Conservation (phyloP, 768 basidiomycete genomes). For the Naganishia vishniacii region DNA sequence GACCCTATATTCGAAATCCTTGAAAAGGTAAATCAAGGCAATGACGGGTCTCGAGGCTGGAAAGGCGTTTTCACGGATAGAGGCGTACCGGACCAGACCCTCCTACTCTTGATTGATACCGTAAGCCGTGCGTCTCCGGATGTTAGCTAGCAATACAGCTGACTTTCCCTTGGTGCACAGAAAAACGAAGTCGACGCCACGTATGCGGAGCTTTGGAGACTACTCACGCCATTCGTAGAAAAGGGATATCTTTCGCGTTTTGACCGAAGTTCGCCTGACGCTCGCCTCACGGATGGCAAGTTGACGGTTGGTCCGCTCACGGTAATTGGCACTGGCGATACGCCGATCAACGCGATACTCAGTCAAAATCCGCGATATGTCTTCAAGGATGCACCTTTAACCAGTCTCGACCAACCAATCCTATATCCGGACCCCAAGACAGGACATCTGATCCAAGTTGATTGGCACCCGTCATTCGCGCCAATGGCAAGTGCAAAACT, state of each 20-base stretch:
- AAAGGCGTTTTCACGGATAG: conserved; percentile 20
- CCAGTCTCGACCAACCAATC: conserved; percentile 18
- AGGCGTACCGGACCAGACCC: conserved; percentile 19
- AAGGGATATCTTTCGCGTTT: conserved; percentile 34
- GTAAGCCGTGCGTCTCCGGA: conserved; percentile 23
- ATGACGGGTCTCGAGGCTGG: conserved; percentile 16
- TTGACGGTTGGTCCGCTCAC: conserved; percentile 32
- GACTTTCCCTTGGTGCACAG: conserved; percentile 15
- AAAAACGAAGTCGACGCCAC: conserved; percentile 31
- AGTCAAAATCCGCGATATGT: conserved; percentile 27
- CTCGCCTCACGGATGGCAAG: conserved; percentile 21
- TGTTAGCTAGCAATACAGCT: neutral
- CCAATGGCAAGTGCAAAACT: conserved; percentile 32
- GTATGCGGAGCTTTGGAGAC: conserved; percentile 31
- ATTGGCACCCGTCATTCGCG: conserved; percentile 29
- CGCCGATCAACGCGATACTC: conserved; percentile 30
- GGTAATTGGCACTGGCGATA: conserved; percentile 35
- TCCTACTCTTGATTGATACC: conserved; percentile 34
- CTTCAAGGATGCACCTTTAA: conserved; percentile 35
- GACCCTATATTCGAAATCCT: conserved; percentile 31
- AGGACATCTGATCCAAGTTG: conserved; percentile 14
- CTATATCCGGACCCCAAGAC: conserved; percentile 19
- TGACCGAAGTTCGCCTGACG: conserved; percentile 20
- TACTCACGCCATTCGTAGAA: conserved; percentile 31
- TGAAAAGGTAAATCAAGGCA: conserved; percentile 11